Evolutionary conservation across 2,329 filamentous ascomycete genomes (phyloP), one percentile per base, ranked within the genome.

Genomic region (Colletotrichum spinosum): DNA sequence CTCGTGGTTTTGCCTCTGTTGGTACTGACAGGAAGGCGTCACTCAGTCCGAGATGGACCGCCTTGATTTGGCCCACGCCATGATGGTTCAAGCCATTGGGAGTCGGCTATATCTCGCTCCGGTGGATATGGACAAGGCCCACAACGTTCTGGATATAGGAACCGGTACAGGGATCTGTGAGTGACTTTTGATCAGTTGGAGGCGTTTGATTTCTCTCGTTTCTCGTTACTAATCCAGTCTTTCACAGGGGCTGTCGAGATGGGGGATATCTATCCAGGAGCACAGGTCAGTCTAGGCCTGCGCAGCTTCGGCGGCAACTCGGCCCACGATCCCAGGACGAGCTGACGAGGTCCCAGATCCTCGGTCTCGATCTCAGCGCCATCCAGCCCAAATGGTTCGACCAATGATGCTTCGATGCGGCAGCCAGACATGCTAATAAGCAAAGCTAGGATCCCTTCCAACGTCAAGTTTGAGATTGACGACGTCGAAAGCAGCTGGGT

Each of bases 381-480:
- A 55, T 62, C 6, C 25, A 46, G n/a, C 54, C 66, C 2, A 50
- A 60, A 1, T 77, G 73, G 73, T 68, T 1, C 25, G 25, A 25
- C 25, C 25, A 5, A 4, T 1, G 1, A 1, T 25, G 25, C 25
- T 25, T 25, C 25, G 1, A 25, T 5, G 4, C 1, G 1, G 25
- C 25, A 25, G 25, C 25, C 4, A 25, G 25, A 25, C 25, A 13
- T 67, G 13, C 8, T n/a, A n/a, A n/a, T n/a, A n/a, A n/a, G n/a
- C n/a, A n/a, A n/a, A n/a, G n/a, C n/a, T n/a, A n/a, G n/a, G n/a
- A n/a, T n/a, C n/a, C n/a, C 91, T 0, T 84, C 81, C 35, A 92
- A 91, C 69, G 85, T 89, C 64, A 81, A 84, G 63, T 91, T 91
- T 69, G 81, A 89, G 63, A 83, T 91, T 41, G 89, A 91, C 73